phyloP scores from a whole-genome alignment of 1,139 yeast species.

The Suhomyces terraborum region DNA sequence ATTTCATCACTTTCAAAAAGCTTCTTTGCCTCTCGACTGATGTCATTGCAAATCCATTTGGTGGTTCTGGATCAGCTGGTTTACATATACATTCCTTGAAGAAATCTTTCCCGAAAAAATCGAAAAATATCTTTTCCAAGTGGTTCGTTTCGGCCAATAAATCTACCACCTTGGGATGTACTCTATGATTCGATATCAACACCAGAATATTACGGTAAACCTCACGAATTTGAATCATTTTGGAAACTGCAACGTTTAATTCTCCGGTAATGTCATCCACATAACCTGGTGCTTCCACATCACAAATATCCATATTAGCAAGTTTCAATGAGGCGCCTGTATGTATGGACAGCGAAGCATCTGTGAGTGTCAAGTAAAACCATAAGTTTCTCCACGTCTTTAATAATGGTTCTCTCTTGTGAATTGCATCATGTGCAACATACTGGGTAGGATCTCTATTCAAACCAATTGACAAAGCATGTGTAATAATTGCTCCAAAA shows the following conservation, averaged over 20 bases:
- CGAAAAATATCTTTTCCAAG: slow-evolving; percentile 40
- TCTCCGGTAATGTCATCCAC: slow-evolving; percentile 23
- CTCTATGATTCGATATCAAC: slow-evolving; percentile 32
- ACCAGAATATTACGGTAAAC: slow-evolving; percentile 35
- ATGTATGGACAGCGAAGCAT: slow-evolving; percentile 38
- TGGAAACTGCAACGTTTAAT: slow-evolving; percentile 18
- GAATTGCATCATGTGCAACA: slow-evolving; percentile 33
- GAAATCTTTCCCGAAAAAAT: slow-evolving; percentile 47
- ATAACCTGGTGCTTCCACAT: slow-evolving; percentile 33
- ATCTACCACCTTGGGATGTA: slow-evolving; percentile 41
- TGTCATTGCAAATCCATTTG: slow-evolving; percentile 18
- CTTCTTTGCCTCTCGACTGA: slow-evolving; percentile 18
- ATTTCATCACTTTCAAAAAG: slow-evolving; percentile 37
- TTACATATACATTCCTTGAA: slow-evolving; percentile 44
- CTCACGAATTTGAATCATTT: slow-evolving; percentile 24
- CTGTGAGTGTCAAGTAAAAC: slow-evolving; percentile 34
- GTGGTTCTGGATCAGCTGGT: slow-evolving; percentile 27
- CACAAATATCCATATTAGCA: slow-evolving; percentile 31
- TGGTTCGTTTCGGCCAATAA: slow-evolving; percentile 40
- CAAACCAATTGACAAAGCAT: slow-evolving; percentile 47
- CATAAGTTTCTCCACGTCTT: slow-evolving; percentile 44
- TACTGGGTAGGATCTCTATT: slow-evolving; percentile 46
- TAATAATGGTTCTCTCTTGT: slow-evolving; percentile 29
- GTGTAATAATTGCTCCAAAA: slow-evolving; percentile 41
- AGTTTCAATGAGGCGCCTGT: slow-evolving; percentile 38